These are phyloP conservation scores for Clavulina sp. DNA, from an alignment of 768 basidiomycete genomes.

Conservation along the genomic window DNA sequence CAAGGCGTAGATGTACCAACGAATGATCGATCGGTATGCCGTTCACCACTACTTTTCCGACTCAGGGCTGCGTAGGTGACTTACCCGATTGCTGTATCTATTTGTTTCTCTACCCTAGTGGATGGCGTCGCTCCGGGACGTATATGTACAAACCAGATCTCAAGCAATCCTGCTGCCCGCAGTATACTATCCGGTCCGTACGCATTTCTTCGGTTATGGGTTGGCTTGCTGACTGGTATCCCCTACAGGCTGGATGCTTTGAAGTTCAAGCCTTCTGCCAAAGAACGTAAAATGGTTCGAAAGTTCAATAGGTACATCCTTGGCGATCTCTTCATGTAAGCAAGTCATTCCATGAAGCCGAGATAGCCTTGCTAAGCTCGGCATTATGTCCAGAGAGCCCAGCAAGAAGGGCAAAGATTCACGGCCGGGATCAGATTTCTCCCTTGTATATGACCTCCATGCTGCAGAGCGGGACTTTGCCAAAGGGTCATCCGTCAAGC, in stretches of 20 bases:
- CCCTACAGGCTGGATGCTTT: slow-evolving; percentile 42
- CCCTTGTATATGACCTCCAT: slow-evolving; percentile 35
- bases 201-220: slow-evolving; percentile 16
- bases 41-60: neutral
- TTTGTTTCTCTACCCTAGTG: slow-evolving; percentile 14
- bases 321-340: neutral
- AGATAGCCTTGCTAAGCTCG: slow-evolving; percentile 7
- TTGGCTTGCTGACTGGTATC: slow-evolving; percentile 12
- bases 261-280: slow-evolving; percentile 49
- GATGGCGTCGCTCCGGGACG: slow-evolving; percentile 68
- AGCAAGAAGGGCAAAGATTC: slow-evolving; percentile 5
- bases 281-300: slow-evolving; percentile 57
- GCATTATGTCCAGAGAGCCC: slow-evolving; percentile 10
- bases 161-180: slow-evolving; percentile 70
- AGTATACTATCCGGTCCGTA: slow-evolving; percentile 77
- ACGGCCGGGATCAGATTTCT: slow-evolving; percentile 18
- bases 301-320: slow-evolving; percentile 60
- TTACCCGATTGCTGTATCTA: neutral
- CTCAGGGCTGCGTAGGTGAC: neutral
- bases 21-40: slow-evolving; percentile 47
- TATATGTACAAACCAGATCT: slow-evolving; percentile 85
- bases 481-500: slow-evolving; percentile 15
- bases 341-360: neutral
- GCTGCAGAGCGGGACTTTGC: slow-evolving; percentile 29
- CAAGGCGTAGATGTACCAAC: slow-evolving; percentile 44